phyloP scores from a whole-genome alignment of 2,329 filamentous ascomycete species.

The Didymella lethalis region DNA sequence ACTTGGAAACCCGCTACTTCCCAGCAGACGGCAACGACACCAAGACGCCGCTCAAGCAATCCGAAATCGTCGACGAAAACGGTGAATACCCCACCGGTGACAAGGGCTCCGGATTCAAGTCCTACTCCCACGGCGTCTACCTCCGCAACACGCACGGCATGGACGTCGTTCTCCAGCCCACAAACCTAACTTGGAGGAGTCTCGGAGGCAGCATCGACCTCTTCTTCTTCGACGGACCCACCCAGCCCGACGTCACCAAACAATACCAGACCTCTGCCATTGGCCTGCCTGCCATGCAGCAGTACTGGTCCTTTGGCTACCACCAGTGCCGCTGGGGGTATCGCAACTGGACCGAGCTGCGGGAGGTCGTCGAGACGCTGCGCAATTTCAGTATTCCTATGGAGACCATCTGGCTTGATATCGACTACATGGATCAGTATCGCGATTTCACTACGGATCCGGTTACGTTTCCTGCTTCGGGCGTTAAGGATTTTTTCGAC shows the following conservation, averaged over 20 bases:
- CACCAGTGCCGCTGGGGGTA: conserved; percentile 90
- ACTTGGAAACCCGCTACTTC: conserved; percentile 81
- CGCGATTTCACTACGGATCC: conserved; percentile 67
- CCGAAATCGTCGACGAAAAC: conserved; percentile 53
- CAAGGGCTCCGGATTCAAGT: conserved; percentile 63
- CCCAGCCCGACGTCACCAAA: conserved; percentile 71
- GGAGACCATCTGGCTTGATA: conserved; percentile 56
- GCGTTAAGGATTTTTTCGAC: conserved; percentile 61
- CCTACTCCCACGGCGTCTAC: conserved; percentile 79
- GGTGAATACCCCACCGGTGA: conserved; percentile 3
- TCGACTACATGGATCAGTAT: conserved; percentile 55
- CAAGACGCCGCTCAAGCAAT: conserved; percentile 61
- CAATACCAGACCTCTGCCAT: conserved; percentile 73
- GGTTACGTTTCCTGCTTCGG: conserved; percentile 59
- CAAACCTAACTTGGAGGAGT: conserved; percentile 74
- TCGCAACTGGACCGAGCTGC: conserved; percentile 72
- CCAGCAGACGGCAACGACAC: conserved; percentile 59
- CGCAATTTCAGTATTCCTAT: conserved; percentile 65
- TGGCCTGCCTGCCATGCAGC: conserved; percentile 78
- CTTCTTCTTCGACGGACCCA: conserved; percentile 79
- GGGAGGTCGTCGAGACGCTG: conserved; percentile 64
- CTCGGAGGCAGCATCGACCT: conserved; percentile 80
- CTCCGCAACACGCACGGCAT: conserved; percentile 79
- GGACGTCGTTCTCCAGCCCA: conserved; percentile 71
- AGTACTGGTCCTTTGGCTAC: conserved; percentile 80